Conservation (phyloP, 371 early-diverging fungal genomes). For the Gilbertella persicaria region DNA sequence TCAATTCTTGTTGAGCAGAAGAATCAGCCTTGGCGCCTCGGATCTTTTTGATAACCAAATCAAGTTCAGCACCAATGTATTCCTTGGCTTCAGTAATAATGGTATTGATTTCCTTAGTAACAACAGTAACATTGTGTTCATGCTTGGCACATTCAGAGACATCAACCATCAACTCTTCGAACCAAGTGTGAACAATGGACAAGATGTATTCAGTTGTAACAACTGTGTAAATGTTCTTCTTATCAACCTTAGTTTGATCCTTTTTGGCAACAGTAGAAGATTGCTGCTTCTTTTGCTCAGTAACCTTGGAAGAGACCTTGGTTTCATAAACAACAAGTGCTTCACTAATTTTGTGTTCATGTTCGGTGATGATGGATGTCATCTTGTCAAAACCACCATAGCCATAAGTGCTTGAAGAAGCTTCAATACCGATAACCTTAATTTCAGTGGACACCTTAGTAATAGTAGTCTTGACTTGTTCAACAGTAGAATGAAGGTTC, state of each 20-base stretch:
- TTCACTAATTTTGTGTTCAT: constrained; percentile 28
- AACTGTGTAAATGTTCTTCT: constrained; percentile 8
- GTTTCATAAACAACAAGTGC: constrained; percentile 19
- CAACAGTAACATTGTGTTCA: constrained; percentile 15
- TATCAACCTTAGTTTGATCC: neutral
- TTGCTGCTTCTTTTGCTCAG: constrained; percentile 5
- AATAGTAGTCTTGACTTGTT: constrained; percentile 24
- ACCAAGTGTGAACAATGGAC: constrained; percentile 9
- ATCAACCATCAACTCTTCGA: constrained; percentile 24
- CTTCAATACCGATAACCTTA: constrained; percentile 22
- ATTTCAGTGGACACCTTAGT: constrained; percentile 23
- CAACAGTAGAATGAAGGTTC: constrained; percentile 15
- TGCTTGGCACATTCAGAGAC: constrained; percentile 18
- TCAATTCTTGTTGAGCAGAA: constrained; percentile 13
- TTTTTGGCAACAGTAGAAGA: constrained; percentile 4
- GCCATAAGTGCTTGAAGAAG: neutral
- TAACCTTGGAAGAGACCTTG: constrained; percentile 14
- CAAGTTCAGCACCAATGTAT: constrained; percentile 15
- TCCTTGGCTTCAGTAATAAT: constrained; percentile 17
- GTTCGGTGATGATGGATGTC: constrained; percentile 25
- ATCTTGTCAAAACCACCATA: constrained; percentile 32
- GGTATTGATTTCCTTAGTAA: constrained; percentile 14
- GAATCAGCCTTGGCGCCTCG: constrained; percentile 9
- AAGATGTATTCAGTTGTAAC: constrained; percentile 17
- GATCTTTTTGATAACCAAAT: constrained; percentile 20